A percentile compares a stretch with the other conserved stretches of the same genome.
phyloP scores from a whole-genome alignment of 495 filamentous ascomycete species.

The Emericellopsis terricola region DNA sequence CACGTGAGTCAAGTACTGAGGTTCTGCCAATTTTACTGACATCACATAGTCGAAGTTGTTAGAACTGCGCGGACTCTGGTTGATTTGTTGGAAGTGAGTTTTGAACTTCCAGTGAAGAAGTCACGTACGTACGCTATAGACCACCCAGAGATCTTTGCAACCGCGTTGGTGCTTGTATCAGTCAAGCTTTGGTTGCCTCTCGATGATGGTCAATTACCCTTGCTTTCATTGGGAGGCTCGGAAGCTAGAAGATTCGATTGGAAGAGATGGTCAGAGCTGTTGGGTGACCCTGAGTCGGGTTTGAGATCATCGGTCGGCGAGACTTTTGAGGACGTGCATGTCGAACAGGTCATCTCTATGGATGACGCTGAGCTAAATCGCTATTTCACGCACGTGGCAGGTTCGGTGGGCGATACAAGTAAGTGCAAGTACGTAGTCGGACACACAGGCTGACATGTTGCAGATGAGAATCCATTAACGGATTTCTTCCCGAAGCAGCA shows the following conservation, averaged over 20 bases:
- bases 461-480: slow-evolving; percentile 20
- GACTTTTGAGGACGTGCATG: slow-evolving; percentile 31
- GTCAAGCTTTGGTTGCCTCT: slow-evolving; percentile 68
- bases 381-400: slow-evolving; percentile 32
- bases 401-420: slow-evolving; percentile 1
- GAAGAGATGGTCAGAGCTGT: not conserved
- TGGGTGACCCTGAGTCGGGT: too few relatives aligned
- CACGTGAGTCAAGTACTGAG: slow-evolving; percentile 33
- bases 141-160: slow-evolving; percentile 57
- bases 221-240: slow-evolving; percentile 55
- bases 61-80: slow-evolving; percentile 39
- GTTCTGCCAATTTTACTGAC: slow-evolving; percentile 5
- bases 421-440: slow-evolving; percentile 1
- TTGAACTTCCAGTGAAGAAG: slow-evolving; percentile 29
- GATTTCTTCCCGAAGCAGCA: slow-evolving; percentile 24
- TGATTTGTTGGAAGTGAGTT: slow-evolving; percentile 33
- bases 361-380: slow-evolving; percentile 48
- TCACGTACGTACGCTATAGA: slow-evolving; percentile 14
- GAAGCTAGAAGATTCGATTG: not conserved
- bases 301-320: too few relatives aligned
- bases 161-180: slow-evolving; percentile 54
- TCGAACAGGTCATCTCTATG: slow-evolving; percentile 55
- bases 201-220: slow-evolving; percentile 43
- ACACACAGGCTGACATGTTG: slow-evolving; percentile 1
- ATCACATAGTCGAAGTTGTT: slow-evolving; percentile 45